Percentiles rank a stretch among this genome's conserved stretches.
Conservation (phyloP, 1,139 yeast species). For the Meyerozyma elateridarum region DNA sequence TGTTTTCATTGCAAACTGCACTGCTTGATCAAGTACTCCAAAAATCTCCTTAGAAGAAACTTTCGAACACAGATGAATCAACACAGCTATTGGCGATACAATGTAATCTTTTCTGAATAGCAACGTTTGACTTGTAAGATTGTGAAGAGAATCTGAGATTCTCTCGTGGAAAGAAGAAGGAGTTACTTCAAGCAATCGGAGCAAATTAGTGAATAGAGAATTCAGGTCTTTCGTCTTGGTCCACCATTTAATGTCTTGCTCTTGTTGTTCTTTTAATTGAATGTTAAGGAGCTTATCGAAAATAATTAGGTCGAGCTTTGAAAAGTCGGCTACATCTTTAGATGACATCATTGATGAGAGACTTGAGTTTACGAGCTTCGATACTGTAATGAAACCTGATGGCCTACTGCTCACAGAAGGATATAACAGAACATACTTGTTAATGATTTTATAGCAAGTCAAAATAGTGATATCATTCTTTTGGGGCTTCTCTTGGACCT, state of each 20-base stretch:
- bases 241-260: slow-evolving; percentile 55
- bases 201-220: slow-evolving; percentile 57
- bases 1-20: slow-evolving; percentile 42
- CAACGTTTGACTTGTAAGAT: slow-evolving; percentile 20
- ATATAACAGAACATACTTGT: slow-evolving; percentile 18
- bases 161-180: slow-evolving; percentile 16
- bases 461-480: slow-evolving; percentile 13
- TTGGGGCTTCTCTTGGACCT: slow-evolving; percentile 8
- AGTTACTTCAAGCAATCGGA: slow-evolving; percentile 35
- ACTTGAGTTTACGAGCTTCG: not conserved
- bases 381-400: slow-evolving; percentile 5
- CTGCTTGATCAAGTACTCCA: not conserved
- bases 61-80: slow-evolving; percentile 21
- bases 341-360: slow-evolving; percentile 12
- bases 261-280: slow-evolving; percentile 33
- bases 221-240: slow-evolving; percentile 44
- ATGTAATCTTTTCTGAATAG: slow-evolving; percentile 45
- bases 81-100: slow-evolving; percentile 40
- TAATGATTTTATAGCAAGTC: slow-evolving; percentile 23
- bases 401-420: slow-evolving; percentile 15
- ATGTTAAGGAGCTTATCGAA: slow-evolving; percentile 44
- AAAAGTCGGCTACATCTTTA: slow-evolving; percentile 19
- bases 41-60: not conserved
- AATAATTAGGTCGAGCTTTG: slow-evolving; percentile 49
- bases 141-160: slow-evolving; percentile 20